Conservation (phyloP, 345 rosid species). For the Eucalyptus polyanthemos region DNA sequence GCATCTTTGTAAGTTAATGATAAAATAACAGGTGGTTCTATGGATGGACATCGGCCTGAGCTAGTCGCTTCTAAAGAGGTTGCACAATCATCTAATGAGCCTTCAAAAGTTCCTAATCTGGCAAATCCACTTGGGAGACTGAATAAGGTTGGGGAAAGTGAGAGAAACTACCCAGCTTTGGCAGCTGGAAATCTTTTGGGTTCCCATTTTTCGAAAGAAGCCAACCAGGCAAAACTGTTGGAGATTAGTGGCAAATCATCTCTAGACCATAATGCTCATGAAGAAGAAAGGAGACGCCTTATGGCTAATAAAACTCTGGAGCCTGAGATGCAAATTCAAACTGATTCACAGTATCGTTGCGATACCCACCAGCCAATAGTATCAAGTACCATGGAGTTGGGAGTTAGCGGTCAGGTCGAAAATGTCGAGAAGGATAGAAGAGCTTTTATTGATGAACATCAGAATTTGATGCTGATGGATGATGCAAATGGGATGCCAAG, state of each 20-base stretch:
- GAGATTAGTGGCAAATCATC: conserved; percentile 22
- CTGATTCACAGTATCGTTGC: conserved; percentile 16
- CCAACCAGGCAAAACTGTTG: conserved; percentile 20
- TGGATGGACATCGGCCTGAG: not conserved
- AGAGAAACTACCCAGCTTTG: conserved; percentile 12
- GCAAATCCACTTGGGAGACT: conserved; percentile 28
- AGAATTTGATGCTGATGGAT: not conserved
- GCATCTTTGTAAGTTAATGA: not conserved
- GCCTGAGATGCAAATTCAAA: conserved; percentile 34
- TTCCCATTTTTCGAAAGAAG: conserved; percentile 24
- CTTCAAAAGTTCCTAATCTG: conserved; percentile 27
- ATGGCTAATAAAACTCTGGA: conserved; percentile 27
- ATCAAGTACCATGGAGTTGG: conserved; percentile 12
- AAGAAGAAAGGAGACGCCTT: conserved; percentile 39
- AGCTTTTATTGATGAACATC: not conserved
- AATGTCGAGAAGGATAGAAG: conserved; percentile 10
- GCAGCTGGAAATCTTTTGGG: conserved; percentile 41
- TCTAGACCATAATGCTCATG: conserved; percentile 9
- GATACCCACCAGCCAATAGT: conserved; percentile 23
- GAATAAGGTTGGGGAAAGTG: conserved; percentile 27
- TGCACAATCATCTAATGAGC: conserved; percentile 15
- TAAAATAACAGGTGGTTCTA: not conserved
- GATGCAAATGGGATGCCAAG: conserved; percentile 1
- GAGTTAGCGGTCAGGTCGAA: conserved; percentile 5
- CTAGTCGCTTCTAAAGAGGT: not conserved